Base-by-base conservation (phyloP, 257 asterid genomes). In the Lycium barbarum region DNA sequence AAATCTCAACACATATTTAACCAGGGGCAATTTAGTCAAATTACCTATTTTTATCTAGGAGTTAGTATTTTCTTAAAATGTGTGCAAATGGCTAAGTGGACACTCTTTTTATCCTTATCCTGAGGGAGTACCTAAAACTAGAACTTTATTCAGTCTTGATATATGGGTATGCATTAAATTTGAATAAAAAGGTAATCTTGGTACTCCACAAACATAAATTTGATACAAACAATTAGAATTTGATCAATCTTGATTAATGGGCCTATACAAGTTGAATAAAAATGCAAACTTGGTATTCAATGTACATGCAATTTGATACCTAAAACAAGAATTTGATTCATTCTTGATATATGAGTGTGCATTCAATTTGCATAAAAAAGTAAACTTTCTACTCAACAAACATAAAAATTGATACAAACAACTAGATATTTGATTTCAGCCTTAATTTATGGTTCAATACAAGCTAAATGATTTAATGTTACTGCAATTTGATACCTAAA, bases 301-400 rank as follows among this genome's bases (percentile, higher is more conserved):
- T 55, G 7, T 35, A 15, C 53, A 70, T 17, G 2, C 7, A 8
- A 61, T n/a, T 61, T 61, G 67, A 61, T 61, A 66, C n/a, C 73
- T 10, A 35, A 66, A 66, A 66, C 73, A 5, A 66, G n/a, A 11
- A 66, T 26, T 26, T 66, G 3, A 66, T 7, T 6, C 73, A 33
- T 0, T 66, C 43, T 73, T n/a, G 40, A 47, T 73, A n/a, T 2
- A 47, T n/a, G 38, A 54, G 59, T 47, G 17, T 47, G 1, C 1
- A n/a, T 38, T 73, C 40, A 73, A 73, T 20, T 73, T 73, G 80
- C 47, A 73, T 73, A 73, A 73, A 73, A 47, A 73, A 47, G 2
- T 3, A 47, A 73, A 47, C 11, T 47, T 20, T 0, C 1, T 11
- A 47, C 18, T n/a, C 40, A 12, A 73, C 20, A 0, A 45, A 47